A percentile compares a stretch with the other conserved stretches of the same genome.
These are phyloP conservation scores for Verticillium albo-atrum DNA, from an alignment of 2,329 filamentous ascomycete species.

Conservation along the genomic window DNA sequence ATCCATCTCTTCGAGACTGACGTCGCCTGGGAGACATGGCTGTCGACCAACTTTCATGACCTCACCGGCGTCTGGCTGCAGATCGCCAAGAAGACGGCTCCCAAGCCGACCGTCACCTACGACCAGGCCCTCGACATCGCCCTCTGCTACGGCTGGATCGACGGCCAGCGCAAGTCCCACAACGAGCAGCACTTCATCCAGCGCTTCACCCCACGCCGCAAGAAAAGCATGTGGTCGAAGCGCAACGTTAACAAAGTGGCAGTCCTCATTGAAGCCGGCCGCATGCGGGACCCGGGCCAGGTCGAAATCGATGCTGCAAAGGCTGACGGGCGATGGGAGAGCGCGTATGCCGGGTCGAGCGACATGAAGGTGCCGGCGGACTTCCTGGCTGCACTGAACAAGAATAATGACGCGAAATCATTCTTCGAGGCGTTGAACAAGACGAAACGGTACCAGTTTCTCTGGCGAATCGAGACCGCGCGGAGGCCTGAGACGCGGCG, in stretches of 20 bases:
- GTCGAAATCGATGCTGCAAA: conserved; percentile 50
- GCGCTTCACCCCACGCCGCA: conserved; percentile 53
- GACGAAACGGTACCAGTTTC: conserved; percentile 39
- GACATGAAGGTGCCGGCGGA: conserved; percentile 43
- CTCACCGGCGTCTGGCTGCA: conserved; percentile 39
- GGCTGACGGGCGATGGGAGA: conserved; percentile 53
- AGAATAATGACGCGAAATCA: conserved; percentile 24
- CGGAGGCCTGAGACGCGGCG: conserved; percentile 27
- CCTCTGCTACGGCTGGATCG: conserved; percentile 60
- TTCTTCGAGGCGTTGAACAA: conserved; percentile 40
- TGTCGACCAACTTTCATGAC: conserved; percentile 27
- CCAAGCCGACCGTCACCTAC: conserved; percentile 39
- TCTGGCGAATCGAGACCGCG: conserved; percentile 39
- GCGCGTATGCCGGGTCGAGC: conserved; percentile 48
- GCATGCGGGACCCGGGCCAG: conserved; percentile 44
- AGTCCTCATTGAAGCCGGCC: conserved; percentile 35
- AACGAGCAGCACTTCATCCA: conserved; percentile 47
- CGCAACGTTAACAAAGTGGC: conserved; percentile 52
- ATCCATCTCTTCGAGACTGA: conserved; percentile 22
- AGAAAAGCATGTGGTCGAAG: conserved; percentile 53
- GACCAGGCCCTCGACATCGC: conserved; percentile 51
- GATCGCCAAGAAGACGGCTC: conserved; percentile 41
- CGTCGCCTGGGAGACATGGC: conserved; percentile 30
- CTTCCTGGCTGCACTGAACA: conserved; percentile 37
- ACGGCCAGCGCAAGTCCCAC: conserved; percentile 43